Evolutionary conservation across 345 rosid genomes (phyloP), one percentile per base, ranked within the genome.

Genomic region (Eucalyptus sp.): DNA sequence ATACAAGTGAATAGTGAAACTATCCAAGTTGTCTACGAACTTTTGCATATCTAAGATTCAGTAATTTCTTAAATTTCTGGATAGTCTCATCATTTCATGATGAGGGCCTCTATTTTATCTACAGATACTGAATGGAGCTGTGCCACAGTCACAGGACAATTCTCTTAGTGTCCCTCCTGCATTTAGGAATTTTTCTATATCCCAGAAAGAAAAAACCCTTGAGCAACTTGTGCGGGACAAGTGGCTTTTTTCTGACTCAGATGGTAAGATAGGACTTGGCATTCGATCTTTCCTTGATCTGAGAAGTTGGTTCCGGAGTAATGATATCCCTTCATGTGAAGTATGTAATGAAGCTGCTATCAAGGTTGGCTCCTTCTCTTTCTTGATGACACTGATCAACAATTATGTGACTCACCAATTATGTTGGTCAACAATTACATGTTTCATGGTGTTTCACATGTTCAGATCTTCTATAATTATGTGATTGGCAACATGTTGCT

Each of bases 291-390:
- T 93, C 89, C 96, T 98, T 88, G 99, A 98, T 88, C 92, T 98
- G 88, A 95, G 98, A 66, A 93, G 97, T 89, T 97, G 96, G 96
- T 94, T 98, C 91, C 92, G 93, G 88, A 95, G 90, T 92, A 91
- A 92, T 88, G 97, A 94, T 86, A 92, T 93, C 92, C 96, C 98
- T 89, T 91, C 95, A 17, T 98, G 99, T 79, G 95, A 95, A 92
- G 95, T 98, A 76, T 98, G 99, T 93, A 96, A 95, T 43, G 99
- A 97, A 93, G 96, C 97, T 90, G 98, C 95, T 48, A 88, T 98
- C 51, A 98, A 98, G 99, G 99, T 97, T 88, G 24, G 86, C 85
- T 89, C 76, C 24, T 8, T 64, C 87, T 88, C 56, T n/a, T 22
- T 43, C 50, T 60, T 88, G 17, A 33, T 56, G 87, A 86, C 13